Base-by-base conservation (phyloP, 2,329 filamentous ascomycete species). In the Fusarium paranaense region DNA sequence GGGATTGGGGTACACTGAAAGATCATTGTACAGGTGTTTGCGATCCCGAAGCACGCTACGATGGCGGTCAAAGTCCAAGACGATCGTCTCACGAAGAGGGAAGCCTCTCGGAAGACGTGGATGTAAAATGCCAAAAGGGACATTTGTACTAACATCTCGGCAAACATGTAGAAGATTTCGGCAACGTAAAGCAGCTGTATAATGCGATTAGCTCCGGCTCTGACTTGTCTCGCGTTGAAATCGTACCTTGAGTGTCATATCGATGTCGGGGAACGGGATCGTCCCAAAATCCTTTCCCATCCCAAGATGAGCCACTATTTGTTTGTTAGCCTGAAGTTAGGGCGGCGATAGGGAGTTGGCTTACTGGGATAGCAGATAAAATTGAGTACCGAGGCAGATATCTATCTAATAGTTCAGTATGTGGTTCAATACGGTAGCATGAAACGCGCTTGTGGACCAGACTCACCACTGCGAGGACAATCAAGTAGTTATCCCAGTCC, bases 141-240 rank as follows among this genome's bases (percentile, higher is more conserved):
- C 61, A 67, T 64, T 16, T 64, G 54, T 16, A 67, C 65, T 7
- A 64, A 35, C 65, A 67, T 67, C 35, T 67, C 65, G 40, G 65
- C 65, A 33, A 67, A 27, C 65, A 67, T 67, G 52, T 67, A 67
- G 25, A 67, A 67, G 16, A 67, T 67, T 35, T 67, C 65, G 45
- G 61, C 54, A 38, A 67, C n/a, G 11, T 67, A 67, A n/a, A 64
- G 65, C 20, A 67, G 35, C 52, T 56, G 6, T 7, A 30, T 6
- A 30, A 30, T 9, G 22, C 16, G 10, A 50, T 50, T 13, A 30
- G 45, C 5, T 11, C 3, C 2, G 5, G 7, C 3, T 18, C 6
- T 18, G 9, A n/a, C 5, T 6, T 4, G 9, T 30, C 4, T 33
- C 30, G 52, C 5, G n/a, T 40, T 64, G 35, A 25, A 56, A 13